phyloP scores from a whole-genome alignment of 1,284 basidiomycete species.

The Cutaneotrichosporon dermatis region DNA sequence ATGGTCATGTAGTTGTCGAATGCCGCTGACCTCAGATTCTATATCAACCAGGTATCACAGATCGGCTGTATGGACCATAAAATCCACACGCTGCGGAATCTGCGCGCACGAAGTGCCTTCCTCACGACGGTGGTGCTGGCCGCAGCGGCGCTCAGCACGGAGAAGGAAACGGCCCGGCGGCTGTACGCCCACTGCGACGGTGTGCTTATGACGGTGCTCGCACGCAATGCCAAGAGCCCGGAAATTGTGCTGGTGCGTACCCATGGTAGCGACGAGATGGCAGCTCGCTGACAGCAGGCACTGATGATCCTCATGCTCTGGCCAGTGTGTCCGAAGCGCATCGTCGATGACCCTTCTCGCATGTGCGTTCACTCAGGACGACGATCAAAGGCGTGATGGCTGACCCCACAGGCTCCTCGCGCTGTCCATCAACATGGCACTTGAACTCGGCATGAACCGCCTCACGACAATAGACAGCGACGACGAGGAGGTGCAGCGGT shows the following conservation, averaged over 20 bases:
- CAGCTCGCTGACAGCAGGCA: neutral
- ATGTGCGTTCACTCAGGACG: neutral
- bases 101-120: conserved; percentile 4
- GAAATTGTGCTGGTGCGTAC: conserved; percentile 2
- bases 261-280: no score
- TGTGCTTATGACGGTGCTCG: conserved; percentile 4
- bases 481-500: conserved; percentile 6
- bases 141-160: neutral
- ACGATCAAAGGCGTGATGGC: neutral
- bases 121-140: conserved; percentile 10
- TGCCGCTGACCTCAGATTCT: conserved; percentile 2
- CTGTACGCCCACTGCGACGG: conserved; percentile 7
- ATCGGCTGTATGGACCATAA: conserved; percentile 6
- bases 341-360: conserved; percentile 6
- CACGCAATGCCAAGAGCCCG: conserved; percentile 5
- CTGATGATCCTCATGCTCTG: conserved; percentile 1
- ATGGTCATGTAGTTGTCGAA: no score
- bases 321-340: conserved; percentile 4
- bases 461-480: neutral
- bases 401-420: conserved; percentile 1
- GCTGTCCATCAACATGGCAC: conserved; percentile 5
- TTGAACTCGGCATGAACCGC: conserved; percentile 8
- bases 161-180: neutral
- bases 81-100: conserved; percentile 7
- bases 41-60: conserved; percentile 2